Evolutionary conservation across 1,284 basidiomycete genomes (phyloP).

Genomic region (Rhodotorula sp.): DNA sequence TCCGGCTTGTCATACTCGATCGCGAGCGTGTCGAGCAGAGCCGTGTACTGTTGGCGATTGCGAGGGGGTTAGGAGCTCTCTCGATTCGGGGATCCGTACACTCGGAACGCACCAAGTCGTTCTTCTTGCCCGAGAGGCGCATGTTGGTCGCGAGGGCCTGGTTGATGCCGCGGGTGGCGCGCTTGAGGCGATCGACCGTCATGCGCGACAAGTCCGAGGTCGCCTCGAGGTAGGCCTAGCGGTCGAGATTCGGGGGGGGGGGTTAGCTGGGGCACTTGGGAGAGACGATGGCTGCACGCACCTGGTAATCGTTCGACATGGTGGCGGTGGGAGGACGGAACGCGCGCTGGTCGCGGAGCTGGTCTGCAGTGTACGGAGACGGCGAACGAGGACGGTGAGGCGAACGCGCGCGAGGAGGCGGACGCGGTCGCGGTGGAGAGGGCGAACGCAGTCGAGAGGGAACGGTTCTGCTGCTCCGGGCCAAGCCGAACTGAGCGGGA

Average conservation of each 20-base stretch:
- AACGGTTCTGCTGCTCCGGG: background rate
- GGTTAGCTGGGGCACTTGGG: background rate
- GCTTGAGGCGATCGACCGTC: constrained; percentile 77
- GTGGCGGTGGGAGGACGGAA: background rate
- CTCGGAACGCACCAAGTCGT: constrained; percentile 69
- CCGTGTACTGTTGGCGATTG: background rate
- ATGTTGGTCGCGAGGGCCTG: constrained; percentile 61
- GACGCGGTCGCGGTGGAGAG: background rate
- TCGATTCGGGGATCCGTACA: no score
- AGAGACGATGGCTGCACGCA: background rate
- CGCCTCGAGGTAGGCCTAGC: background rate
- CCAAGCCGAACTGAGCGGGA: background rate
- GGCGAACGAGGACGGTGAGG: background rate
- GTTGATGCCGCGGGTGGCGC: constrained; percentile 68
- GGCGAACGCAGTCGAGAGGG: background rate
- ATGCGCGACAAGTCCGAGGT: constrained; percentile 47
- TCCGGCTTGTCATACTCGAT: background rate
- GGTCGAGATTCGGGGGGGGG: background rate
- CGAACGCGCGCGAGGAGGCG: background rate
- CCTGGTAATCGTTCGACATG: constrained; percentile 5
- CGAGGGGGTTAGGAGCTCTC: no score
- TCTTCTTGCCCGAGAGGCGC: constrained; percentile 75
- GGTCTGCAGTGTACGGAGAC: background rate
- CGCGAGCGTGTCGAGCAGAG: background rate
- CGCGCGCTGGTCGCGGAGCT: background rate